Percentiles rank a stretch among this genome's conserved stretches.
Conservation (phyloP, 176 grass and related monocot genomes). For the Aegilops longissima region DNA sequence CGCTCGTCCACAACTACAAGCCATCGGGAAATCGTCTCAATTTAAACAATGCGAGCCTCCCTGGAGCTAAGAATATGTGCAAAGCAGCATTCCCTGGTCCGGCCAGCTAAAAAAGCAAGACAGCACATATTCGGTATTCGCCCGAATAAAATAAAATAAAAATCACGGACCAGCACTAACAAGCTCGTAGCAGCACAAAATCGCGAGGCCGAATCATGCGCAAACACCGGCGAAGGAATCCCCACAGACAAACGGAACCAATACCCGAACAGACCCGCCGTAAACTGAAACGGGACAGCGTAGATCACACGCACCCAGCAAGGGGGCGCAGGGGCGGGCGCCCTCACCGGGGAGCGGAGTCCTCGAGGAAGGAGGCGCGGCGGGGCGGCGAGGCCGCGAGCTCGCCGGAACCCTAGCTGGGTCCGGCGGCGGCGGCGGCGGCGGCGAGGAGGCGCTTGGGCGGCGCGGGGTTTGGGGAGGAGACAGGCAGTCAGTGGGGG, state of each 20-base stretch:
- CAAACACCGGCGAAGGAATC: background rate
- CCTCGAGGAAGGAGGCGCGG: background rate
- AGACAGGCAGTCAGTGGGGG: background rate
- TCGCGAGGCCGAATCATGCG: background rate
- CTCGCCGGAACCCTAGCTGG: slow-evolving; percentile 26
- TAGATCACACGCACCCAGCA: background rate
- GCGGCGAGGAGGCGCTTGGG: slow-evolving; percentile 2
- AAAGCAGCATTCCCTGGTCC: background rate
- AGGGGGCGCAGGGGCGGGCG: background rate
- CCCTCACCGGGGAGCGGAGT: slow-evolving; percentile 7
- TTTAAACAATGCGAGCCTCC: slow-evolving; percentile 5
- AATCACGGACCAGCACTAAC: background rate
- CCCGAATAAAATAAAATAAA: background rate
- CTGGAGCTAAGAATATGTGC: slow-evolving; percentile 5
- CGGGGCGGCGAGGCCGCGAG: slow-evolving; percentile 13
- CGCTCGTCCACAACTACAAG: slow-evolving; percentile 30
- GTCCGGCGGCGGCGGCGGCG: slow-evolving; percentile 14
- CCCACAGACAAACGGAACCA: background rate
- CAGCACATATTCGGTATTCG: slow-evolving; percentile 28
- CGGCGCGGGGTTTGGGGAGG: background rate
- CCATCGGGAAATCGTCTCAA: slow-evolving; percentile 25
- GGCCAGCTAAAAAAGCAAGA: slow-evolving; percentile 27
- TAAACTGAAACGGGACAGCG: background rate
- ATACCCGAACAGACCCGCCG: background rate
- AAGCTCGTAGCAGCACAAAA: background rate